Percentiles rank a stretch among this genome's conserved stretches.
phyloP scores from a whole-genome alignment of 306 rosid genomes.

The Cucumis cinereus region DNA sequence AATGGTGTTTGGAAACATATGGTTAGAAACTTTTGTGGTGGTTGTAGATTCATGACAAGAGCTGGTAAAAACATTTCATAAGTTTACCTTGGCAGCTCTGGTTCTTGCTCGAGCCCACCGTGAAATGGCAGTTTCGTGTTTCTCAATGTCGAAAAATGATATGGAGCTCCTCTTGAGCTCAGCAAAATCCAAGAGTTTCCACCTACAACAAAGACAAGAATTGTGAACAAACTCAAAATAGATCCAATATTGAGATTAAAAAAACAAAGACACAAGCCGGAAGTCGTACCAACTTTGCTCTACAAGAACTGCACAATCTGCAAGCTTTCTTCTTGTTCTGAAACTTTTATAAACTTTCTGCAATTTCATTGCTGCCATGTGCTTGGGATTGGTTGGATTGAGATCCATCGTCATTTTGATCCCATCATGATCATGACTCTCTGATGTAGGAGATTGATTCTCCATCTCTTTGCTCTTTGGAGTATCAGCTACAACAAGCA shows the following conservation, averaged over 20 bases:
- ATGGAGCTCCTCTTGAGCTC: slow-evolving; percentile 17
- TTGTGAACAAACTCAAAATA: neutral
- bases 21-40: neutral
- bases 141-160: slow-evolving; percentile 13
- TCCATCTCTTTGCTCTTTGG: slow-evolving; percentile 1
- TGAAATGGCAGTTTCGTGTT: slow-evolving; percentile 13
- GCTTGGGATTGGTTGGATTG: neutral
- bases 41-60: neutral
- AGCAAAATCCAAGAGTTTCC: slow-evolving; percentile 15
- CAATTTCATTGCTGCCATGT: slow-evolving; percentile 29
- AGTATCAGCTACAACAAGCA: neutral
- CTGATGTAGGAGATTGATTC: neutral
- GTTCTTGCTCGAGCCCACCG: slow-evolving; percentile 20
- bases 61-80: neutral
- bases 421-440: neutral
- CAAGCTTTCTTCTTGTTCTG: slow-evolving; percentile 25
- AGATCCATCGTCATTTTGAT: neutral
- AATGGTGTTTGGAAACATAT: neutral
- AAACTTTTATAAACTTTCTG: slow-evolving; percentile 37
- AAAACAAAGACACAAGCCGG: neutral
- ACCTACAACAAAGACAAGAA: neutral
- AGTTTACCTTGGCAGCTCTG: slow-evolving; percentile 14
- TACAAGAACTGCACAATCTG: slow-evolving; percentile 29
- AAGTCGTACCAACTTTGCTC: slow-evolving; percentile 25
- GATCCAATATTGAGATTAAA: neutral